Evolutionary conservation across 352 stramenopile species (phyloP).

Genomic region (Peronosclerospora sorghi): DNA sequence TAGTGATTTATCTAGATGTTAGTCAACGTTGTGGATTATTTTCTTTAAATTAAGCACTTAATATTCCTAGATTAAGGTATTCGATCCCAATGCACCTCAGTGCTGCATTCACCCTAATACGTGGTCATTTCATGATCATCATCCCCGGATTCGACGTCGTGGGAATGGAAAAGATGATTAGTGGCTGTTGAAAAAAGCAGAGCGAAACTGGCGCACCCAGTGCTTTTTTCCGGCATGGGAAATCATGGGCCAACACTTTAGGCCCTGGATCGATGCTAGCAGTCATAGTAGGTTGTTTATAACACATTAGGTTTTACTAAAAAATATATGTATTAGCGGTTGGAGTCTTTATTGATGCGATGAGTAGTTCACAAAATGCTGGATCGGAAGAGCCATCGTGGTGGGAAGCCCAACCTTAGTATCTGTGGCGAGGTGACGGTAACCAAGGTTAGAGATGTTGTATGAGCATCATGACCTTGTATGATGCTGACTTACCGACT

Average conservation of each 20-base stretch:
- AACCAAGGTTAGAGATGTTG: slow-evolving; percentile 31
- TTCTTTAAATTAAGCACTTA: no score
- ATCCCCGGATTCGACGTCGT: no score
- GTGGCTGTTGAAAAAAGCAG: slow-evolving; percentile 52
- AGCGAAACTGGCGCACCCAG: slow-evolving; percentile 30
- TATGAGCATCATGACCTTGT: background rate
- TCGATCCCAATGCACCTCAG: no score
- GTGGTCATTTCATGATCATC: no score
- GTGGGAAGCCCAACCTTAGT: slow-evolving; percentile 80
- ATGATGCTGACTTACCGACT: background rate
- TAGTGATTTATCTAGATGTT: no score
- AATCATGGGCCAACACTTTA: slow-evolving; percentile 42
- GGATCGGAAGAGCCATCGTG: slow-evolving; percentile 43
- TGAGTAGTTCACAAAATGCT: no score
- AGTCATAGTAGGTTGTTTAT: slow-evolving; percentile 37
- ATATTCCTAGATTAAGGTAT: no score
- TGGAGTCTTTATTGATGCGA: no score
- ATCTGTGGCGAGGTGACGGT: slow-evolving; percentile 57
- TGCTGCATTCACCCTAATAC: slow-evolving; percentile 48
- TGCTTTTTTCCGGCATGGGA: slow-evolving; percentile 40
- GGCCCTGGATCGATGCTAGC: slow-evolving; percentile 44
- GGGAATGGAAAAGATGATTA: slow-evolving; percentile 70
- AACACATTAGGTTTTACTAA: no score
- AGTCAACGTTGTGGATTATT: no score
- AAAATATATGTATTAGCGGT: no score